Evolutionary conservation across 192 early-diverging fungal genomes (phyloP).

Genomic region (Endogone sp.): DNA sequence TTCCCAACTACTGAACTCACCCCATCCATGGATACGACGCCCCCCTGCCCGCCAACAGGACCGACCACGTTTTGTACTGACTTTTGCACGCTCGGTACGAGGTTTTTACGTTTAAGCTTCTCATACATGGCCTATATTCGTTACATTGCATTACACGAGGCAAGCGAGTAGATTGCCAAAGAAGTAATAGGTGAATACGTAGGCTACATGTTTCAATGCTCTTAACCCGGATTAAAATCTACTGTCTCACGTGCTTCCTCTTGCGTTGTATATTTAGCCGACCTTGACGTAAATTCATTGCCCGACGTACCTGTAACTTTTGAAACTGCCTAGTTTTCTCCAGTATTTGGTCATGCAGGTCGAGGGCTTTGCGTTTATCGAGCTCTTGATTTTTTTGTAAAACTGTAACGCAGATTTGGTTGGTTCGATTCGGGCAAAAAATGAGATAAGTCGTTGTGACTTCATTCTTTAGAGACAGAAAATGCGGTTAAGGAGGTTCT

Average conservation of each 20-base stretch:
- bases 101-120: conserved; percentile 25
- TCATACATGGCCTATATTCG: conserved; percentile 27
- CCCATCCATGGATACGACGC: neutral
- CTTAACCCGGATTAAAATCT: too few species aligned
- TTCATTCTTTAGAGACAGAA: too few species aligned
- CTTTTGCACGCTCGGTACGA: neutral
- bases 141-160: neutral
- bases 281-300: neutral
- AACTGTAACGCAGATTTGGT: too few species aligned
- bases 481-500: too few species aligned
- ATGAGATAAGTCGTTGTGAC: too few species aligned
- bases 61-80: neutral
- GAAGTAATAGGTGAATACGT: neutral
- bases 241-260: too few species aligned
- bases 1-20: neutral
- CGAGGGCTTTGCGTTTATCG: conserved; percentile 28
- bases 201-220: too few species aligned
- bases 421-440: too few species aligned
- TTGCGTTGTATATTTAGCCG: too few species aligned
- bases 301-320: conserved; percentile 35
- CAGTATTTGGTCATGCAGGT: conserved; percentile 35
- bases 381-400: conserved; percentile 30
- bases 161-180: neutral
- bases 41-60: neutral
- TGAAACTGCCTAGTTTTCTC: conserved; percentile 49